Conservation (phyloP, 2,329 filamentous ascomycete species). For the Pseudocercospora vitis region DNA sequence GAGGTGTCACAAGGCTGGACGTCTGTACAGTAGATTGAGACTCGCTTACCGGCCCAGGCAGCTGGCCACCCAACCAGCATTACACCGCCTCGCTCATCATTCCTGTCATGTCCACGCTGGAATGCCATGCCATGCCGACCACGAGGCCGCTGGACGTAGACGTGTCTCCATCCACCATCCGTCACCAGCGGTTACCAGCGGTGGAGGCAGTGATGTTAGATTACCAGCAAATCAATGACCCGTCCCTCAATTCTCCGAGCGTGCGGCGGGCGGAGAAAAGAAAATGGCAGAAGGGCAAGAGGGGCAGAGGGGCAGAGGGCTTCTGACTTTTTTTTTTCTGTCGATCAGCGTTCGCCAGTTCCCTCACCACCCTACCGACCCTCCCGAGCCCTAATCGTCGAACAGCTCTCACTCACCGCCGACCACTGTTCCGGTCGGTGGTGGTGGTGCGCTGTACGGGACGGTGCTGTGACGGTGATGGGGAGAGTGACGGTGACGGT, state of each 20-base stretch:
- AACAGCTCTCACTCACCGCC: slow-evolving; percentile 18
- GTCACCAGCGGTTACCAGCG: no score
- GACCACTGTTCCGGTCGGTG: slow-evolving; percentile 10
- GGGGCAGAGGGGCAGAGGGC: no score
- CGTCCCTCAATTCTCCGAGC: slow-evolving; percentile 8
- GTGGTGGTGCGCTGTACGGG: no score
- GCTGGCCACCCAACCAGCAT: slow-evolving; percentile 28
- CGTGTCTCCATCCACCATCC: slow-evolving; percentile 11
- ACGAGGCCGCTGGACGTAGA: slow-evolving; percentile 12
- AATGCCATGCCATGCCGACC: slow-evolving; percentile 23
- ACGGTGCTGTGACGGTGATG: no score
- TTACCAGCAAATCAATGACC: neutral
- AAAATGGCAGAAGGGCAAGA: no score
- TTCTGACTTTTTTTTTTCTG: slow-evolving; percentile 13
- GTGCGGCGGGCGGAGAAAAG: neutral
- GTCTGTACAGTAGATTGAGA: slow-evolving; percentile 20
- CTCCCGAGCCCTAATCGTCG: slow-evolving; percentile 2
- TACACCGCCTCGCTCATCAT: slow-evolving; percentile 27
- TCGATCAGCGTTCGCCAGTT: slow-evolving; percentile 33
- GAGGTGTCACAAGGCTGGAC: slow-evolving; percentile 18
- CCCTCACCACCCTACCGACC: slow-evolving; percentile 23
- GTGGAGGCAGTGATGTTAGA: neutral
- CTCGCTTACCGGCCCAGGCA: slow-evolving; percentile 27
- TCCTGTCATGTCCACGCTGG: slow-evolving; percentile 22
- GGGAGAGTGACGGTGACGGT: no score